Percentiles rank a stretch among this genome's conserved stretches.
These are phyloP conservation scores for Nematodospora anomalae DNA, from an alignment of 1,139 yeast genomes.

Conservation along the genomic window DNA sequence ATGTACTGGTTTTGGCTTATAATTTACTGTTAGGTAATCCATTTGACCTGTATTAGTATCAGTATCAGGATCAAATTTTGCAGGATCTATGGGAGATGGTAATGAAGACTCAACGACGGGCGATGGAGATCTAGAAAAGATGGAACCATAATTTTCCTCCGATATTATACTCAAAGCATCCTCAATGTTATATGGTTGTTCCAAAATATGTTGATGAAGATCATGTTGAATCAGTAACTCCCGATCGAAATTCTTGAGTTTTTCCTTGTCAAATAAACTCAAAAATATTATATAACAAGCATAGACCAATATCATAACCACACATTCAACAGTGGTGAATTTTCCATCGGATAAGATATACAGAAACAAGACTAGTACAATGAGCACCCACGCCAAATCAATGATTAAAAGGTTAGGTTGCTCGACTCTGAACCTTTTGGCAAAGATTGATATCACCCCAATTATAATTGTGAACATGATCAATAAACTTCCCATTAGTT, in stretches of 20 bases:
- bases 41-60: no score
- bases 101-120: conserved; percentile 4
- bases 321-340: conserved; percentile 47
- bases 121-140: conserved; percentile 10
- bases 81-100: conserved; percentile 2
- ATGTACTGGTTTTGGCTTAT: conserved; percentile 3
- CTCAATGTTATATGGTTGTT: conserved; percentile 25
- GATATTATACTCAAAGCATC: conserved; percentile 29
- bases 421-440: conserved; percentile 25
- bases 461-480: conserved; percentile 39
- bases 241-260: conserved; percentile 16
- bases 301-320: conserved; percentile 42
- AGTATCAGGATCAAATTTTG: not conserved
- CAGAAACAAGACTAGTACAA: conserved; percentile 39
- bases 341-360: conserved; percentile 51
- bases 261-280: conserved; percentile 22
- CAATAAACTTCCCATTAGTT: conserved; percentile 39
- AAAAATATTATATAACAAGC: conserved; percentile 34
- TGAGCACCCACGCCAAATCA: conserved; percentile 36
- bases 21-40: conserved; percentile 6
- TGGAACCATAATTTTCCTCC: conserved; percentile 16
- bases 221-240: conserved; percentile 13
- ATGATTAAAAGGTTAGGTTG: conserved; percentile 24
- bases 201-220: conserved; percentile 13
- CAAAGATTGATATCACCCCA: conserved; percentile 33